These are phyloP conservation scores for Fusarium solani-melongenae DNA, from an alignment of 2,329 filamentous ascomycete species.

Conservation along the genomic window DNA sequence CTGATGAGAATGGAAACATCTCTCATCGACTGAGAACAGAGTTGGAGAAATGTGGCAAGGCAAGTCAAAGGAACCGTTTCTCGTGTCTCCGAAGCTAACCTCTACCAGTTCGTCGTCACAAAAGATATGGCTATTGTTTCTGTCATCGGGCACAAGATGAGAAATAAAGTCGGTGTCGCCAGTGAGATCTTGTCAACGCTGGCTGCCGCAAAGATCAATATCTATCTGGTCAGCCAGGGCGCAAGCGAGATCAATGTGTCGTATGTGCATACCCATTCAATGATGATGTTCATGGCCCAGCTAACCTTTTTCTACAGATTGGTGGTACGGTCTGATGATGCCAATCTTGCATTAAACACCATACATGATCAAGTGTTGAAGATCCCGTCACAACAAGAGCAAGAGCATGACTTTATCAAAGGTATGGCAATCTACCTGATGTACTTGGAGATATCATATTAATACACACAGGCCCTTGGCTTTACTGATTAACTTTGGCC, in stretches of 20 bases:
- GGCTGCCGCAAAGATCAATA: not conserved
- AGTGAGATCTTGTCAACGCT: not conserved
- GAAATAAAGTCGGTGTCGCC: not conserved
- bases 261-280: not conserved
- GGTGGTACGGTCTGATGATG: not conserved
- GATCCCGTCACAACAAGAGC: not conserved
- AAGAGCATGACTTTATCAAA: not conserved
- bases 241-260: not conserved
- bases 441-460: fast-evolving
- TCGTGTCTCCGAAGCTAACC: not conserved
- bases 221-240: not conserved
- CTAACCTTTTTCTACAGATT: not conserved
- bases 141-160: not conserved
- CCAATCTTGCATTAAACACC: not conserved
- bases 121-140: not conserved
- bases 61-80: not conserved
- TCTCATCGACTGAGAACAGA: not conserved
- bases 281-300: not conserved
- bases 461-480: not conserved
- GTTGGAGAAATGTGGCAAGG: not conserved
- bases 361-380: not conserved
- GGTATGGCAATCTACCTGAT: not conserved
- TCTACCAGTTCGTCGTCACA: not conserved
- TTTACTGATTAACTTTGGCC: not conserved
- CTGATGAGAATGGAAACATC: not conserved